Conservation (phyloP, 768 basidiomycete species). For the Trametes villosa region DNA sequence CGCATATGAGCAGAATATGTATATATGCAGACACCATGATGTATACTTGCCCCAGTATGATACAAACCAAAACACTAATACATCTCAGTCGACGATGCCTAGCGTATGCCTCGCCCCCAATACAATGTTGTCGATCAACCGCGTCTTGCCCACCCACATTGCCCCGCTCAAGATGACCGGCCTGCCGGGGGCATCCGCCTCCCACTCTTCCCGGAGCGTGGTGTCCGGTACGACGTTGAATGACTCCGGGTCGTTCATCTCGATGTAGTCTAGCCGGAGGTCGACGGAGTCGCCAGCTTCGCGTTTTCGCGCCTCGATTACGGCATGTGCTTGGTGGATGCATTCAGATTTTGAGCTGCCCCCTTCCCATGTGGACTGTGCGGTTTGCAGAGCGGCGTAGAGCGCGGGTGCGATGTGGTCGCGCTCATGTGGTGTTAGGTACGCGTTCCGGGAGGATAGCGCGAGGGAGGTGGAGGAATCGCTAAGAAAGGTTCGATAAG, state of each 20-base stretch:
- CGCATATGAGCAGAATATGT: too few species aligned
- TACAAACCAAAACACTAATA: not conserved
- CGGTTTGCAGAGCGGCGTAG: constrained; percentile 66
- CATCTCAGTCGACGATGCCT: constrained; percentile 22
- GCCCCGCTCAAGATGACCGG: constrained; percentile 84
- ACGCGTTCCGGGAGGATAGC: constrained; percentile 88
- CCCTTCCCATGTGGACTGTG: constrained; percentile 55
- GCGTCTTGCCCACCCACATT: constrained; percentile 81
- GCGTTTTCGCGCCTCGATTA: constrained; percentile 39
- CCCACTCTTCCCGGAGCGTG: constrained; percentile 30
- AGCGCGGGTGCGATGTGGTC: constrained; percentile 66
- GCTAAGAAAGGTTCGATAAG: constrained; percentile 5
- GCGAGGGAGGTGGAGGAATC: constrained; percentile 71
- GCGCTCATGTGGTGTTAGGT: constrained; percentile 70
- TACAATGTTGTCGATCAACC: constrained; percentile 92
- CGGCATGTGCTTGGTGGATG: constrained; percentile 46
- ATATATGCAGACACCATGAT: not conserved
- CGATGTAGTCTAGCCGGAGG: constrained; percentile 80
- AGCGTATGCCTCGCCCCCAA: constrained; percentile 52
- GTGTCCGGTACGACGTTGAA: constrained; percentile 62
- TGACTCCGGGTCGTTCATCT: constrained; percentile 81
- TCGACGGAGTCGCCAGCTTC: constrained; percentile 41
- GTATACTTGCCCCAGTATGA: not conserved
- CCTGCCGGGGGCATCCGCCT: constrained; percentile 34
- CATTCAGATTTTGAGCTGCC: constrained; percentile 56